Conservation (phyloP, 192 early-diverging fungal genomes). For the Globomyces pollinis-pini region DNA sequence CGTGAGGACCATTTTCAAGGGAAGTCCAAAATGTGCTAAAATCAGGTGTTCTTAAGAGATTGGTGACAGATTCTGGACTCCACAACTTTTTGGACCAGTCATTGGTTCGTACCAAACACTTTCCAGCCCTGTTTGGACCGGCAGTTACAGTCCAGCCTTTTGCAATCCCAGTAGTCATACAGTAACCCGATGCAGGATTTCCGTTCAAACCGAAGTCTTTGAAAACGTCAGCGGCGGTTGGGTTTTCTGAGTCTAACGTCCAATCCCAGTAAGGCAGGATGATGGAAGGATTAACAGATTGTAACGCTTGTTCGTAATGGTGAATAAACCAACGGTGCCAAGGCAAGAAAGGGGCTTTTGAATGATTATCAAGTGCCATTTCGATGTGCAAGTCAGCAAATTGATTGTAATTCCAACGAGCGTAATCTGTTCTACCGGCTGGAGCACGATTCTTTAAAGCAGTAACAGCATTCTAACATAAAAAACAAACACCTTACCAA, state of each 20-base stretch:
- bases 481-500: background rate
- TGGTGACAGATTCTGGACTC: background rate
- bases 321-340: conserved; percentile 32
- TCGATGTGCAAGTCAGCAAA: background rate
- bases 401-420: background rate
- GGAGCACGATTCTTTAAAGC: background rate
- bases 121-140: background rate
- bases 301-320: conserved; percentile 21
- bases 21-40: conserved; percentile 15
- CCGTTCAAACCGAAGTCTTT: conserved; percentile 2
- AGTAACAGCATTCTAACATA: background rate
- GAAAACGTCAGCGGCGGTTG: conserved; percentile 8
- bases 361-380: background rate
- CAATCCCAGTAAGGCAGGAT: conserved; percentile 52
- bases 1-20: conserved; percentile 25
- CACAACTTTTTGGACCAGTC: background rate
- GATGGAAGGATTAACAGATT: conserved; percentile 16
- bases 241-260: conserved; percentile 45
- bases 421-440: background rate
- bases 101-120: background rate
- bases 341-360: conserved; percentile 20
- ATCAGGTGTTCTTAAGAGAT: background rate
- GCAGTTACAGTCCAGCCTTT: background rate
- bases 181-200: background rate
- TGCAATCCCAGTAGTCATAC: background rate